Evolutionary conservation across 768 basidiomycete genomes (phyloP).

Genomic region (Lactarius tabidus): DNA sequence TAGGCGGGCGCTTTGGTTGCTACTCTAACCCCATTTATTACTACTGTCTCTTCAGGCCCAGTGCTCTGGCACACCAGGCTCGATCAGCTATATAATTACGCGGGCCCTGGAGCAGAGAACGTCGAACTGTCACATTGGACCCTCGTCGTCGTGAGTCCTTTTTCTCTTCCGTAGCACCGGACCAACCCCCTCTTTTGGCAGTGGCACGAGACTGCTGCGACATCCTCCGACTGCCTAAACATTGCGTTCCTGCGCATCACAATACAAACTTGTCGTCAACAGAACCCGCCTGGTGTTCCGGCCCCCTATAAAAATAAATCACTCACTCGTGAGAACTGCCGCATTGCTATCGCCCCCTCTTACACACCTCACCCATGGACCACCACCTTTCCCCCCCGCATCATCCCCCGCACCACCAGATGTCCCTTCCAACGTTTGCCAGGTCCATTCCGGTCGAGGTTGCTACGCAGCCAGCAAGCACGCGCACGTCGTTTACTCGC

Average conservation of each 20-base stretch:
- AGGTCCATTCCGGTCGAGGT: constrained; percentile 21
- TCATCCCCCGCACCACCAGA: constrained; percentile 8
- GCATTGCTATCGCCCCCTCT: neutral
- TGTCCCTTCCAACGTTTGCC: constrained; percentile 23
- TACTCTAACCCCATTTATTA: neutral
- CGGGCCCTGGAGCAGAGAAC: neutral
- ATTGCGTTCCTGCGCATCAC: neutral
- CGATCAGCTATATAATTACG: neutral
- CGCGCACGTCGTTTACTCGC: constrained; percentile 52
- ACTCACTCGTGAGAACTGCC: constrained; percentile 13
- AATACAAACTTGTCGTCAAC: constrained; percentile 1
- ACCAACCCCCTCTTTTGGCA: neutral
- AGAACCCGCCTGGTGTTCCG: constrained; percentile 5
- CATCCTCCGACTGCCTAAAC: constrained; percentile 4
- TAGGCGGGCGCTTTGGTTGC: neutral
- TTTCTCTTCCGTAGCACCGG: neutral
- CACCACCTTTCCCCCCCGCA: neutral
- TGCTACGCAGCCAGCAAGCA: constrained; percentile 38
- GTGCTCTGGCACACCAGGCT: neutral
- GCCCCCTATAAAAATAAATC: neutral
- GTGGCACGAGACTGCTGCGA: neutral
- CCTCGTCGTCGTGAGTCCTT: neutral
- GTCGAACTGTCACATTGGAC: neutral
- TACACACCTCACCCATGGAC: constrained; percentile 6
- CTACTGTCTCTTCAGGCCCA: neutral